phyloP scores from a whole-genome alignment of 2,329 filamentous ascomycete species.

The Polytolypa hystricis region DNA sequence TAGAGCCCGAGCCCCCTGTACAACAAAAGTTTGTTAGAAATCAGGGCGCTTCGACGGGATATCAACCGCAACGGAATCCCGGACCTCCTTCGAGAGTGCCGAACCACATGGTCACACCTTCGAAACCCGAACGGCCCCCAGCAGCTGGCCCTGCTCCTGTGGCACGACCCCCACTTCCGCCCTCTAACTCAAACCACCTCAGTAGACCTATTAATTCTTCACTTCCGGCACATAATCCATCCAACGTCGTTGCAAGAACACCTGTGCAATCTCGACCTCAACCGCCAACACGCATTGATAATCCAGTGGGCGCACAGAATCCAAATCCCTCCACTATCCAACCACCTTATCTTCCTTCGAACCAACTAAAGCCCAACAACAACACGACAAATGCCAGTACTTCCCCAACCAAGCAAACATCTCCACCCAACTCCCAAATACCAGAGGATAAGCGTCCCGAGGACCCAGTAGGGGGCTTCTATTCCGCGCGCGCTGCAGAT shows the following conservation, averaged over 20 bases:
- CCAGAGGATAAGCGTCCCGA: conserved; percentile 10
- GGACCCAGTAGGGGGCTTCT: conserved; percentile 49
- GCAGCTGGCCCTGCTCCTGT: conserved; percentile 13
- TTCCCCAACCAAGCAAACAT: conserved; percentile 13
- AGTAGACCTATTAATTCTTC: conserved; percentile 4
- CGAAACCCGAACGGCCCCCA: conserved; percentile 26
- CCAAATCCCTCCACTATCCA: conserved; percentile 13
- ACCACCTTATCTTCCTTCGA: conserved; percentile 12
- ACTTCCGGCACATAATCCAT: conserved; percentile 5
- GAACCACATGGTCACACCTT: conserved; percentile 24
- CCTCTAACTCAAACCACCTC: conserved; percentile 4
- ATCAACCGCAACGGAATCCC: conserved; percentile 1
- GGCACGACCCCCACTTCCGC: conserved; percentile 10
- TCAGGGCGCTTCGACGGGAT: background rate
- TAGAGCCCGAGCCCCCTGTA: conserved; percentile 23
- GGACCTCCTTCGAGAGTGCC: conserved; percentile 7
- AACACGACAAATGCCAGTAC: conserved; percentile 6
- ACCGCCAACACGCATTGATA: conserved; percentile 10
- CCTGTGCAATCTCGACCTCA: conserved; percentile 9
- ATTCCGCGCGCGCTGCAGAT: conserved; percentile 57
- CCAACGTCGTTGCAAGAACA: conserved; percentile 5
- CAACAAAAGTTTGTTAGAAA: conserved; percentile 15
- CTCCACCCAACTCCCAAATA: conserved; percentile 20
- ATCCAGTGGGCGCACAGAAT: conserved; percentile 12
- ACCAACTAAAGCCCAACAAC: conserved; percentile 14